phyloP scores from a whole-genome alignment of 2,329 filamentous ascomycete species.

The Plenodomus lindquistii region DNA sequence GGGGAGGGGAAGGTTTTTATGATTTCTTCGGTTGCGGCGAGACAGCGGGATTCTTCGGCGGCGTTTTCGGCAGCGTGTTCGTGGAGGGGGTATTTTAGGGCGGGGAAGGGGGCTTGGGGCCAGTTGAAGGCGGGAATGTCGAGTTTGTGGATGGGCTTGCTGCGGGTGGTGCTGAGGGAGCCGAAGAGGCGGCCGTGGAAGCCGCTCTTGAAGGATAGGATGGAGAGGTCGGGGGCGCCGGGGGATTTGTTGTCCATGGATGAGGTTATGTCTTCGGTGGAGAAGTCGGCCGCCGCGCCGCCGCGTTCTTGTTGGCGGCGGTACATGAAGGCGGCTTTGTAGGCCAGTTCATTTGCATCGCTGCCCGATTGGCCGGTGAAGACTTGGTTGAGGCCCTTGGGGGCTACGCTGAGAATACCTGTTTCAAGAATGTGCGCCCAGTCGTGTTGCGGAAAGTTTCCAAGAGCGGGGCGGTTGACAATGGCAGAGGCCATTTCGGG shows the following conservation, averaged over 20 bases:
- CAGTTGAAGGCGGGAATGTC: conserved; percentile 95
- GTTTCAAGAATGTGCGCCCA: conserved; percentile 80
- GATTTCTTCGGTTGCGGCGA: conserved; percentile 81
- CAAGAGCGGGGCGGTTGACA: conserved; percentile 86
- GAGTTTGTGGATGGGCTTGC: conserved; percentile 92
- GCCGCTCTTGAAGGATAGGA: conserved; percentile 83
- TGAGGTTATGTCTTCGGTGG: conserved; percentile 71
- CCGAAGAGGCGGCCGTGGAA: conserved; percentile 94
- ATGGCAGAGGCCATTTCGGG: conserved; percentile 79
- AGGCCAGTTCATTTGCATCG: conserved; percentile 91
- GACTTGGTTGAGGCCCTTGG: conserved; percentile 82
- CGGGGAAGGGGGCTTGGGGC: conserved; percentile 86
- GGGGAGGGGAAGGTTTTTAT: conserved; percentile 79
- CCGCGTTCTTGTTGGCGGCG: conserved; percentile 80
- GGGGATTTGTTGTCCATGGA: conserved; percentile 82
- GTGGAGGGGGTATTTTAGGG: conserved; percentile 84
- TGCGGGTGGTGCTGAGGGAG: conserved; percentile 83
- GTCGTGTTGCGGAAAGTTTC: conserved; percentile 86
- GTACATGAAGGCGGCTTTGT: conserved; percentile 96
- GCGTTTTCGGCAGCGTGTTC: conserved; percentile 79
- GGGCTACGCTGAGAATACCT: conserved; percentile 80
- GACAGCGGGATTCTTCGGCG: conserved; percentile 76
- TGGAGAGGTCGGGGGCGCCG: conserved; percentile 77
- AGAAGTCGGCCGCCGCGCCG: conserved; percentile 77
- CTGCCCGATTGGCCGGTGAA: conserved; percentile 89